Percentiles rank a stretch among this genome's conserved stretches.
These are phyloP conservation scores for Kernera saxatilis DNA, from an alignment of 345 rosid genomes.

Conservation along the genomic window DNA sequence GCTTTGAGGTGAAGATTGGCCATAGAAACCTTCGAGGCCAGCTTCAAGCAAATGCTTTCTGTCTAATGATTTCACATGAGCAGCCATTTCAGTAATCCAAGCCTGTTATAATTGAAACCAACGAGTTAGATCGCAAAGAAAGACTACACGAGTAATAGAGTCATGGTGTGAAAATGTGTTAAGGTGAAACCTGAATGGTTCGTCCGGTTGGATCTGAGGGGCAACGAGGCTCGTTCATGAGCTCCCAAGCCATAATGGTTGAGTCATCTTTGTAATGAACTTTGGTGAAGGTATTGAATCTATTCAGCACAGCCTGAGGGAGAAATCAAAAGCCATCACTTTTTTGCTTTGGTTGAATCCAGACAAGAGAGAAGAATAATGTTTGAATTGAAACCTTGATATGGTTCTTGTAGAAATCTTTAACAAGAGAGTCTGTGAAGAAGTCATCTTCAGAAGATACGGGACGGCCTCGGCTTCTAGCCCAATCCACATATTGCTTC, in stretches of 20 bases:
- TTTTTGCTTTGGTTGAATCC: not conserved
- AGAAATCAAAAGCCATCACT: not conserved
- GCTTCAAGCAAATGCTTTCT: constrained; percentile 74
- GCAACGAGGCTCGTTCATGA: constrained; percentile 97
- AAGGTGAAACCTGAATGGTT: constrained; percentile 69
- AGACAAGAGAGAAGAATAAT: not conserved
- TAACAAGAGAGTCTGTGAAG: constrained; percentile 66
- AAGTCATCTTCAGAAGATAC: constrained; percentile 77
- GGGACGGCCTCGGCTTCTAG: constrained; percentile 60
- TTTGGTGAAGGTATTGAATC: constrained; percentile 66
- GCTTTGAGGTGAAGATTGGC: constrained; percentile 65
- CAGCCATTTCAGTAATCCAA: constrained; percentile 89
- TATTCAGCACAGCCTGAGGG: constrained; percentile 60
- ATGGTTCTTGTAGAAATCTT: constrained; percentile 78
- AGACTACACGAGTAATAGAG: not conserved
- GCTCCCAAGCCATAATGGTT: constrained; percentile 99
- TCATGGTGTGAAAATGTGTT: not conserved
- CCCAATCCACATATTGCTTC: constrained; percentile 82
- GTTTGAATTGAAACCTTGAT: constrained; percentile 44
- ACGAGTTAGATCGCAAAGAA: not conserved
- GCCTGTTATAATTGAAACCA: constrained; percentile 37
- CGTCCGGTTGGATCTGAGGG: constrained; percentile 73
- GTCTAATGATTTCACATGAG: constrained; percentile 70
- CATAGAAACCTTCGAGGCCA: constrained; percentile 90
- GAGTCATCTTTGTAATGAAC: constrained; percentile 81